Percentiles rank a stretch among this genome's conserved stretches.
Conservation (phyloP, 805 yeast genomes). For the Danielia oregonensis region DNA sequence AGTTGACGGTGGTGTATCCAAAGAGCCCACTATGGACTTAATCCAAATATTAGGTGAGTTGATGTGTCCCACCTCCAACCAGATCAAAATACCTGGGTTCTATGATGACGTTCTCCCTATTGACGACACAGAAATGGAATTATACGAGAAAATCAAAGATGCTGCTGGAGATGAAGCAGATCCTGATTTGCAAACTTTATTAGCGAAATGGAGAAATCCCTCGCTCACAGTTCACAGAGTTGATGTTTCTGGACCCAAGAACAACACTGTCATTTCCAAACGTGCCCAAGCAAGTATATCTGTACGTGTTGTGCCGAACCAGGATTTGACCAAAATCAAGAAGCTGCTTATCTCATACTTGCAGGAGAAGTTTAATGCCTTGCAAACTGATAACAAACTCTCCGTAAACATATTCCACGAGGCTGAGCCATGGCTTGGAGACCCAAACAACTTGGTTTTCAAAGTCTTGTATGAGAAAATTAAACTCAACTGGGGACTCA, state of each 20-base stretch:
- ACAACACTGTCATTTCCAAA: conserved; percentile 86
- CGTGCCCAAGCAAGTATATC: conserved; percentile 74
- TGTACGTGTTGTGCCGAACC: conserved; percentile 86
- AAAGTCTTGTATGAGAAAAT: conserved; percentile 61
- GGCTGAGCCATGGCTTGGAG: conserved; percentile 97
- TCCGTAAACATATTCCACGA: conserved; percentile 65
- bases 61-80: conserved; percentile 40
- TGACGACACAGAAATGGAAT: conserved; percentile 51
- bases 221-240: conserved; percentile 83
- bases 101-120: conserved; percentile 63
- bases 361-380: conserved; percentile 38
- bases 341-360: conserved; percentile 45
- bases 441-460: conserved; percentile 72
- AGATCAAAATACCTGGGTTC: conserved; percentile 64
- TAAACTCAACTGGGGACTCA: conserved; percentile 62
- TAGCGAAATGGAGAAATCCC: conserved; percentile 87
- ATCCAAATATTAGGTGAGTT: conserved; percentile 67
- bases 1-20: conserved; percentile 87
- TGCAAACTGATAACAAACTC: conserved; percentile 61
- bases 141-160: conserved; percentile 57
- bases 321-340: conserved; percentile 60
- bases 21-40: conserved; percentile 88
- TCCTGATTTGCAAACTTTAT: conserved; percentile 44
- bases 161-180: conserved; percentile 27
- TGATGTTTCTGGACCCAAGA: conserved; percentile 85